Conservation (phyloP, 495 filamentous ascomycete genomes). For the Aspergillus biplanus region DNA sequence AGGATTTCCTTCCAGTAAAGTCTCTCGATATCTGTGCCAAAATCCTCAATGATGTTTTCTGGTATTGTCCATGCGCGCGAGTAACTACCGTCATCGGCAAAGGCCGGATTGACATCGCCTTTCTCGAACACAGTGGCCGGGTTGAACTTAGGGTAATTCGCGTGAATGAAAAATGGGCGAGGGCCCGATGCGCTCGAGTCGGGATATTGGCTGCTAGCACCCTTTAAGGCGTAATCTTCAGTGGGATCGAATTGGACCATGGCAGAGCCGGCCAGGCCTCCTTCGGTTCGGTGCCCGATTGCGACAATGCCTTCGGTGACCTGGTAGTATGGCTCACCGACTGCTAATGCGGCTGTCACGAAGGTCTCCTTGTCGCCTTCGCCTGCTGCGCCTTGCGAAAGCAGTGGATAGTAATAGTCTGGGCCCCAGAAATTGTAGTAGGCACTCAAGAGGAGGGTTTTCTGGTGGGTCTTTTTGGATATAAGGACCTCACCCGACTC, state of each 20-base stretch:
- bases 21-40: conserved; percentile 53
- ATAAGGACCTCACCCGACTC: conserved; percentile 60
- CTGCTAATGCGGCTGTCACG: conserved; percentile 48
- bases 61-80: conserved; percentile 49
- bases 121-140: conserved; percentile 46
- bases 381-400: conserved; percentile 55
- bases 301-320: conserved; percentile 79
- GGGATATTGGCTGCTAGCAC: conserved; percentile 26
- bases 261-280: conserved; percentile 38
- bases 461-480: conserved; percentile 49
- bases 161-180: conserved; percentile 52
- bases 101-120: conserved; percentile 38
- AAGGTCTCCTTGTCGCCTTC: conserved; percentile 66
- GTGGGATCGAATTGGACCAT: conserved; percentile 50
- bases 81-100: conserved; percentile 39
- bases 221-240: conserved; percentile 38
- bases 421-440: conserved; percentile 65
- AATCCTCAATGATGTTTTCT: conserved; percentile 38
- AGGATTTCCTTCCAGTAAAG: conserved; percentile 53
- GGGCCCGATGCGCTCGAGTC: conserved; percentile 28
- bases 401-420: conserved; percentile 53
- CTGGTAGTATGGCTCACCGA: conserved; percentile 49
- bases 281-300: conserved; percentile 72
- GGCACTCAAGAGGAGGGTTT: conserved; percentile 54
- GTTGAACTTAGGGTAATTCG: conserved; percentile 55